phyloP scores from a whole-genome alignment of 768 basidiomycete species.

The Kwoniella dendrophila region DNA sequence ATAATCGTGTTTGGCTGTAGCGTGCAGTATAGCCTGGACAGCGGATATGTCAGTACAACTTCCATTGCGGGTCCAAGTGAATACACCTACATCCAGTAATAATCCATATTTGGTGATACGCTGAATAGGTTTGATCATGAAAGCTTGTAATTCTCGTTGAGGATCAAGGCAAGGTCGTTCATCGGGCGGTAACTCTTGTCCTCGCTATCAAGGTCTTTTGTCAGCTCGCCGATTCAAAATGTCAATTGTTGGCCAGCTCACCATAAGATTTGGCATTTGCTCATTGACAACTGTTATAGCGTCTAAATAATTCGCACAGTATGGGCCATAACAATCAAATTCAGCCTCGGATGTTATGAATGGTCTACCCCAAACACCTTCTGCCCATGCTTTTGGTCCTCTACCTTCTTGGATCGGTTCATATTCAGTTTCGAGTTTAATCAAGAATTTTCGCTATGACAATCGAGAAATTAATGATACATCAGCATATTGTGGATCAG shows the following conservation, averaged over 20 bases:
- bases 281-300: conserved; percentile 81
- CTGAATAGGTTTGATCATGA: conserved; percentile 98
- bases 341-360: conserved; percentile 77
- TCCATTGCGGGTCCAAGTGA: conserved; percentile 8
- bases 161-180: conserved; percentile 49
- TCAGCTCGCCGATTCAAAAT: conserved; percentile 11
- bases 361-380: conserved; percentile 55
- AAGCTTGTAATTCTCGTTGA: conserved; percentile 76
- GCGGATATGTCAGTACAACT: neutral
- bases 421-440: conserved; percentile 54
- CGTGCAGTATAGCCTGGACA: conserved; percentile 44
- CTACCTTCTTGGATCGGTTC: conserved; percentile 52
- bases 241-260: conserved; percentile 58
- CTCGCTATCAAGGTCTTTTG: conserved; percentile 25
- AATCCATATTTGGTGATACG: conserved; percentile 98
- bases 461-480: neutral
- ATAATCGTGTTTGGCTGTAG: conserved; percentile 49
- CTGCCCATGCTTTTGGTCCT: conserved; percentile 50
- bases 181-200: conserved; percentile 33
- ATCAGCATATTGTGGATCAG: neutral
- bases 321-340: conserved; percentile 94
- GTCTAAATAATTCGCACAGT: conserved; percentile 90
- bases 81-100: conserved; percentile 74
- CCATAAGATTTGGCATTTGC: conserved; percentile 81
- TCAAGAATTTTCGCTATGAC: conserved; percentile 53